Conservation (phyloP, 1,139 yeast genomes). For the Nakaseomyces bracarensis region DNA sequence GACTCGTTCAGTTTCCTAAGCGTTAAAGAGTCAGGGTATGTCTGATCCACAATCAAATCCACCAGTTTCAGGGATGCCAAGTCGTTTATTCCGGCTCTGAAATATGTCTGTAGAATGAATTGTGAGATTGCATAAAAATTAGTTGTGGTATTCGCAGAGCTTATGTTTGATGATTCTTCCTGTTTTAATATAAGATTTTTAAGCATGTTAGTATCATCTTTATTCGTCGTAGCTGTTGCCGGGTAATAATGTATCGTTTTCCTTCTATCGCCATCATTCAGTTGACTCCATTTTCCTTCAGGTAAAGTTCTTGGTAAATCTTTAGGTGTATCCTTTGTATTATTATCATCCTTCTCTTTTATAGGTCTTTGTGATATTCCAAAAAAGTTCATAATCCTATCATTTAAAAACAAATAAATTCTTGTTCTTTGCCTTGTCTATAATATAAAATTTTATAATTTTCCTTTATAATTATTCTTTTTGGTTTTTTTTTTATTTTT, state of each 20-base stretch:
- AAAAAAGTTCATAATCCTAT: constrained; percentile 3
- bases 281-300: background rate
- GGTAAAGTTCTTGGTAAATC: constrained; percentile 1
- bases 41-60: constrained; percentile 31
- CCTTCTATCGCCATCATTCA: constrained; percentile 1
- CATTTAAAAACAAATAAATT: background rate
- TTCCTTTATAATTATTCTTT: too few species aligned
- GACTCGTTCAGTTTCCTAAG: constrained; percentile 28
- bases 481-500: too few species aligned
- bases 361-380: background rate
- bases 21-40: constrained; percentile 31
- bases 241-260: constrained; percentile 4
- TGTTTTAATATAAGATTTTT: constrained; percentile 16
- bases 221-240: constrained; percentile 1
- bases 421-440: background rate
- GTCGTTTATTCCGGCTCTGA: constrained; percentile 19
- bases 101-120: constrained; percentile 24
- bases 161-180: constrained; percentile 18
- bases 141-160: constrained; percentile 18
- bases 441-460: too few species aligned
- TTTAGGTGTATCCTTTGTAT: background rate
- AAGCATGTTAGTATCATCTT: constrained; percentile 11
- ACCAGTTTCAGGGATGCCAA: constrained; percentile 18
- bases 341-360: background rate
- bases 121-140: constrained; percentile 26